Base-by-base conservation (phyloP, 192 early-diverging fungal species). In the Backusella parvicylindrica region DNA sequence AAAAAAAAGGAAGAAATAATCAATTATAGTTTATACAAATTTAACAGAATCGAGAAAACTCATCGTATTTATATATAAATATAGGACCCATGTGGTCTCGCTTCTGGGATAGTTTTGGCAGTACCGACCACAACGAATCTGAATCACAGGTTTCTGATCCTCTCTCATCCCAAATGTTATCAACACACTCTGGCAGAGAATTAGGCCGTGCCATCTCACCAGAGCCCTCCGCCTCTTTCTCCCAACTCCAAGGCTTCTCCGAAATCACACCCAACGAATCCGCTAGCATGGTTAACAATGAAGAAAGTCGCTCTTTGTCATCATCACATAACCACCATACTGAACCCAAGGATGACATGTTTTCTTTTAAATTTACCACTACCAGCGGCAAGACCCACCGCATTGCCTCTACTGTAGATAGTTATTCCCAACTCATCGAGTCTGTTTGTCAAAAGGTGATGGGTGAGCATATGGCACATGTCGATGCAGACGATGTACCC, bases 331-430 rank as follows among this genome's bases (percentile, higher is more conserved):
- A 49, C 33, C n/a, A 33, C 33, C 13, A 26, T 33, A 30, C n/a
- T 15, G 43, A 37, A 13, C 12, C 43, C 70, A 78, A 26, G 77
- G 78, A 77, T 11, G 77, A 83, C 18, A 40, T 60, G 33, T 80
- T 75, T 33, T 38, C 79, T 15, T 94, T 92, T 82, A 94, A 94
- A 68, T 88, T 88, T 60, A 84, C 82, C 69, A 85, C 86, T 71
- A 76, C 78, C 15, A 85, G 87, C 64, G 81, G 81, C 16, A 90
- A 91, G 71, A 89, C 87, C 3, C 93, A 95, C 73, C 87, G 92
- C 13, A 90, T 95, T 71, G 86, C 84, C 1, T 84, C 41, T 35
- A 85, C 33, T 64, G 81, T 80, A 35, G 66, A 36, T 80, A 83
- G 60, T 68, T 86, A 85, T 64, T 67, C 79, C 11, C 86, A 85